Base-by-base conservation (phyloP, 2,329 filamentous ascomycete species). In the Helotiales sp. region DNA sequence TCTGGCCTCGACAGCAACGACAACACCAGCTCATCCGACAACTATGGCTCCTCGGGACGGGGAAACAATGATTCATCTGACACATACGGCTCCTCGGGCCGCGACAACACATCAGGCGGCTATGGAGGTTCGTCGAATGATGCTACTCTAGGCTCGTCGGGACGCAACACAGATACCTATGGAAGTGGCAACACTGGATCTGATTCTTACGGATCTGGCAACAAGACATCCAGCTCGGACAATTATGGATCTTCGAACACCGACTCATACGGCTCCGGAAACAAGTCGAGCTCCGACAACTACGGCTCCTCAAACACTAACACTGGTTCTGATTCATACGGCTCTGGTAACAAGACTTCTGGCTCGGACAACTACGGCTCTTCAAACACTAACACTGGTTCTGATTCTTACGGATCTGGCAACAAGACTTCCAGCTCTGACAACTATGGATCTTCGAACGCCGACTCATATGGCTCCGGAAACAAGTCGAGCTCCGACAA, bases 381-480 rank as follows among this genome's bases (percentile, higher is more conserved):
- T 1, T 43, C 37, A 13, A 30, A 73, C 59, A 67, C 58, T 2
- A n/a, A n/a, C 37, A n/a, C n/a, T n/a, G n/a, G n/a, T n/a, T n/a
- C n/a, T n/a, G 66, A 74, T 69, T 72, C 61, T 55, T 73, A 73
- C 61, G 72, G 72, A 54, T 74, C 71, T 6, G 61, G 63, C 26
- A 70, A 70, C 55, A 68, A 64, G 65, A 49, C 50, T 3, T 50
- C 60, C 17, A 50, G 59, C 49, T 67, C 61, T 20, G 73, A 74
- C 63, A 75, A 75, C 71, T 73, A 77, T 65, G 77, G 75, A 47
- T 69, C 70, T 26, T 40, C 26, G 26, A 61, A 61, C 58, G 50
- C 30, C 6, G 57, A 65, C 37, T 57, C 58, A 24, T 61, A 61
- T 49, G 63, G 63, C 13, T 74, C 73, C 37, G 64, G 61, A 45